Evolutionary conservation across 805 yeast genomes (phyloP).

Genomic region (Tetrapisispora pingtungensis): DNA sequence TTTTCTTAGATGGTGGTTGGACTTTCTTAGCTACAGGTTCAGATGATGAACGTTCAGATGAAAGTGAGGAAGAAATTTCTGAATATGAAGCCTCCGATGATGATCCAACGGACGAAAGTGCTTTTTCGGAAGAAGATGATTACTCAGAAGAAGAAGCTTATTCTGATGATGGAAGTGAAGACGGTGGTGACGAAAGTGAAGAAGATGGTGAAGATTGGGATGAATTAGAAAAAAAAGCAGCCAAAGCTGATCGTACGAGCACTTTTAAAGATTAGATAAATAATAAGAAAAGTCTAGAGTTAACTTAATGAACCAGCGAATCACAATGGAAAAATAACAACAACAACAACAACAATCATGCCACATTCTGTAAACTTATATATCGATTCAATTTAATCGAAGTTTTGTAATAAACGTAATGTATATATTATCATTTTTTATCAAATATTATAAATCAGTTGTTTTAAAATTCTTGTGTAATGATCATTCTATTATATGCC

Average conservation of each 20-base stretch:
- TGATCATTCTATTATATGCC: no score
- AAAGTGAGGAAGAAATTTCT: slow-evolving; percentile 54
- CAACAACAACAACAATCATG: no score
- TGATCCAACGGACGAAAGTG: slow-evolving; percentile 35
- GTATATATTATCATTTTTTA: no score
- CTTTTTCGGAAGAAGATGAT: slow-evolving; percentile 31
- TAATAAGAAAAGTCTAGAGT: not conserved
- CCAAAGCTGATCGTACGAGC: slow-evolving; percentile 31
- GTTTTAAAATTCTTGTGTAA: no score
- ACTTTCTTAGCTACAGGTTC: slow-evolving; percentile 81
- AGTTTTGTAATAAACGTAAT: not conserved
- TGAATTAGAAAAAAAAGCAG: slow-evolving; percentile 31
- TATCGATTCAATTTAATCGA: no score
- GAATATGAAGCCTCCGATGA: slow-evolving; percentile 38
- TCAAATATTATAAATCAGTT: no score
- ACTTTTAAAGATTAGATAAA: slow-evolving; percentile 15
- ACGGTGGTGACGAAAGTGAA: slow-evolving; percentile 20
- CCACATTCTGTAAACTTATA: no score
- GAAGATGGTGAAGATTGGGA: slow-evolving; percentile 35
- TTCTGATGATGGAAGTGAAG: slow-evolving; percentile 28
- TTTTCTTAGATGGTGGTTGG: slow-evolving; percentile 96
- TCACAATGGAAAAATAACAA: no score
- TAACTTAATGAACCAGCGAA: no score
- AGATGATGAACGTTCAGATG: slow-evolving; percentile 61
- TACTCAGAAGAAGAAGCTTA: slow-evolving; percentile 26